Evolutionary conservation across 1,284 basidiomycete genomes (phyloP).

Genomic region (Laetiporus sulphureus): DNA sequence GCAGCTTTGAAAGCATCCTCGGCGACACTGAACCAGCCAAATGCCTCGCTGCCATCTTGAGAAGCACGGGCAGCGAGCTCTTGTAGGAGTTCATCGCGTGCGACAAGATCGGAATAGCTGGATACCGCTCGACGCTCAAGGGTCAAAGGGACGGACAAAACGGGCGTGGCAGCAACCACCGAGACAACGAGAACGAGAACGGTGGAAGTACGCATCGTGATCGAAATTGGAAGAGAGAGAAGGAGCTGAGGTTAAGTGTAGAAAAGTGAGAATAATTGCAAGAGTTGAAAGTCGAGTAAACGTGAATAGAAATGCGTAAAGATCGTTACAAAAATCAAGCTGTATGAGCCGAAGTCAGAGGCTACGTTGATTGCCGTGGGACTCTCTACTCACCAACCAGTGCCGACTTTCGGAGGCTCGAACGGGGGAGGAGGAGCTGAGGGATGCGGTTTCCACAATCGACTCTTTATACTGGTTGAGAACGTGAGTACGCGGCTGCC

Average conservation of each 20-base stretch:
- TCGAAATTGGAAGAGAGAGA: not conserved
- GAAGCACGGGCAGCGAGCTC: not conserved
- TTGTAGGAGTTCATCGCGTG: not conserved
- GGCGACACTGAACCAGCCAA: not conserved
- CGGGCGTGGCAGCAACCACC: not conserved
- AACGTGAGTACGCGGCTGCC: too few species aligned
- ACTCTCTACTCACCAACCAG: conserved; percentile 1
- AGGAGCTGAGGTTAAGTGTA: not conserved
- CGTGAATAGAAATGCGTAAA: not conserved
- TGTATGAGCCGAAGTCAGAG: not conserved
- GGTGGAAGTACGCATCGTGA: not conserved
- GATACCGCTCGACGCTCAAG: not conserved
- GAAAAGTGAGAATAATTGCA: not conserved
- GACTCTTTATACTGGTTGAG: too few species aligned
- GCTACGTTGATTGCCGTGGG: not conserved
- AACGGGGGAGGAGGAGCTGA: conserved; percentile 1
- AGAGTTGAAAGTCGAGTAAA: not conserved
- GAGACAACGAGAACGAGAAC: not conserved
- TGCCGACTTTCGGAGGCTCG: conserved; percentile 2
- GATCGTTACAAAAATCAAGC: conserved; percentile 1
- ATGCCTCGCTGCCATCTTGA: not conserved
- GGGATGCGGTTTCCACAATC: too few species aligned
- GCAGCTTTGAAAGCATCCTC: not conserved
- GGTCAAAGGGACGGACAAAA: not conserved
- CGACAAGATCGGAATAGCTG: not conserved